These are phyloP conservation scores for Leptoxyphium fumago DNA, from an alignment of 2,329 filamentous ascomycete genomes.

Conservation along the genomic window DNA sequence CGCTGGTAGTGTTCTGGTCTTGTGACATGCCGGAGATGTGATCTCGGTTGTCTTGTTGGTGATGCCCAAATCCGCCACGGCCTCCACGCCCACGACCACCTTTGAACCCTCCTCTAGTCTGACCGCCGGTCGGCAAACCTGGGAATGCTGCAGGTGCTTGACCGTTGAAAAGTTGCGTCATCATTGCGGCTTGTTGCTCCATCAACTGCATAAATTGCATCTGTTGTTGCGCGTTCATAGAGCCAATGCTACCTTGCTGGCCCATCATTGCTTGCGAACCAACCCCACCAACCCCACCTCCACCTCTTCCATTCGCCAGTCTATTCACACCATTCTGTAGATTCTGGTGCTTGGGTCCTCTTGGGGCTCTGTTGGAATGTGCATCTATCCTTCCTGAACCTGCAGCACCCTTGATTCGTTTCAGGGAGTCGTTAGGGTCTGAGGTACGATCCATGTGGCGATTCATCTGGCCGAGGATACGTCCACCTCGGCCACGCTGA, in stretches of 20 bases:
- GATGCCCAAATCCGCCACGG: constrained; percentile 1
- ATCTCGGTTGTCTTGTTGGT: constrained; percentile 1
- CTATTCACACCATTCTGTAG: constrained; percentile 32
- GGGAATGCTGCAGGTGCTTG: constrained; percentile 5
- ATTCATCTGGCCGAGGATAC: constrained; percentile 59
- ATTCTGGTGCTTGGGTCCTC: constrained; percentile 42
- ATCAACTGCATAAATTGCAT: constrained; percentile 52
- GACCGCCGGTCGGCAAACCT: constrained; percentile 6
- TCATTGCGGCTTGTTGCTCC: constrained; percentile 64
- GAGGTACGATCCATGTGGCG: constrained; percentile 65
- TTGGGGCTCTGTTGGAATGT: constrained; percentile 54
- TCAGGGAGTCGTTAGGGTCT: constrained; percentile 52
- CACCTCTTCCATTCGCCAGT: constrained; percentile 17
- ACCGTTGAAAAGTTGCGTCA: constrained; percentile 47
- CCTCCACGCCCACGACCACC: constrained; percentile 13
- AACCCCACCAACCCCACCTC: constrained; percentile 5
- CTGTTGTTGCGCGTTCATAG: constrained; percentile 50
- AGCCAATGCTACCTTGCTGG: constrained; percentile 29
- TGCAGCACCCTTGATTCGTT: constrained; percentile 57
- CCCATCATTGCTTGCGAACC: constrained; percentile 25
- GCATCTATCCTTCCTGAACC: constrained; percentile 63
- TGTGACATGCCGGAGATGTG: not conserved
- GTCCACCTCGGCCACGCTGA: constrained; percentile 51
- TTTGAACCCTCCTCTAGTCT: not conserved
- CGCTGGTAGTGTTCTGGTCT: constrained; percentile 18